Base-by-base conservation (phyloP, 106 monocot genomes). In the Apostasia shenzhenica region DNA sequence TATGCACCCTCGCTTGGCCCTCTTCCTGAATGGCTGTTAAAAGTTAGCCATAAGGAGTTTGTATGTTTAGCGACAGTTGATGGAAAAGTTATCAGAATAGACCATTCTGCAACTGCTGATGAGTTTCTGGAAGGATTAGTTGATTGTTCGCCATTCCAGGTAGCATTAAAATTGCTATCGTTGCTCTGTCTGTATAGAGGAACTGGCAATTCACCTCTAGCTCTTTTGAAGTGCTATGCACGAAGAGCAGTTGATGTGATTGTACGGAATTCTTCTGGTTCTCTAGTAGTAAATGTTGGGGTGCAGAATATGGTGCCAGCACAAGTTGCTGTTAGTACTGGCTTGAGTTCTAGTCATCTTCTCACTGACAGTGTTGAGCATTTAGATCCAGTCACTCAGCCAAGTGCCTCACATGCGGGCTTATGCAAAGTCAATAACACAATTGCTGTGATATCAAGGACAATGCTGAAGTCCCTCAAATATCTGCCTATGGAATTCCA, bases 61-160 rank as follows among this genome's bases (percentile, higher is more conserved):
- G 66, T 57, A 48, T 99, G 99, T 71, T 80, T 99, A 68, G 93
- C 69, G 11, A 90, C 90, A 68, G 66, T 72, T 64, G 90, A 90
- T 78, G 99, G 93, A 47, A 86, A 80, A 45, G 79, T 93, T 44
- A 82, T 99, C 61, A 82, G 79, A 80, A 76, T 99, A 70, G 93
- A 93, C 55, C 65, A 66, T 67, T 81, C 83, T 40, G 83, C 86
- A 45, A 85, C 83, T 69, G 75, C 61, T 69, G 93, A 99, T 73
- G 85, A 93, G 8, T 92, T 90, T 75, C 57, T 93, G 40, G 90
- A 99, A 64, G 93, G 87, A 83, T 76, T 90, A 64, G 79, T 93
- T 77, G 81, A 80, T 55, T 58, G 77, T 75, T 99, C 93, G 66
- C 55, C 99, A 59, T 93, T 80, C 49, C 68, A 79, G 59, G 75